Evolutionary conservation across 2,329 filamentous ascomycete species (phyloP), one percentile per base, ranked within the genome.

Genomic region (Triangularia verruculosa): DNA sequence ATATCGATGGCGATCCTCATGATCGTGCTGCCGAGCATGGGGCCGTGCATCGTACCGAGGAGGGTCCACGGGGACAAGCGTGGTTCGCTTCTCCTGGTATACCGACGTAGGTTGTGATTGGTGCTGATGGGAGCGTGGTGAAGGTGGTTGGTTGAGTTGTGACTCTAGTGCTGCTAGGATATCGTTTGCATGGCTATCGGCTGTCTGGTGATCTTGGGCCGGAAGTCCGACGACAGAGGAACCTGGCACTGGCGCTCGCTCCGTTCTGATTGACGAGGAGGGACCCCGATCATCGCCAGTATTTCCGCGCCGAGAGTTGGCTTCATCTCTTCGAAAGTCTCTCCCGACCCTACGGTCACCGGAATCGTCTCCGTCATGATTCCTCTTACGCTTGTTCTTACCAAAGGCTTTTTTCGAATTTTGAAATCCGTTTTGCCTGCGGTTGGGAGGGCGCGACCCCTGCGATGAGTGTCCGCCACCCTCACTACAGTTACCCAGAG

Each of bases 81-180:
- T 3, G 53, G 25, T 47, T 3, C 39, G 8, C 7, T 20, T 8
- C 2, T 47, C n/a, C n/a, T 47, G 5, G 20, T 47, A 20, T 9
- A 47, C 39, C 4, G 39, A 9, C 39, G n/a, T n/a, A 43, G 3
- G 34, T 17, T 13, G 34, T n/a, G n/a, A 5, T n/a, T 43, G 30
- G 3, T 12, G 30, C 13, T 11, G 30, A 32, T 32, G 30, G 9
- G 30, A 32, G 30, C 30, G 53, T 11, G 64, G 57, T 9, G 57
- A 32, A 9, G 13, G 65, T 20, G 27, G 63, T 39, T 69, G 62
- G 0, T 69, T 62, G 15, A 74, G 67, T 25, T 71, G 69, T 60
- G 64, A 67, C 28, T 75, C 73, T n/a, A 72, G 59, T 6, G 70
- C 71, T 3, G 65, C 67, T 13, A 72, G 52, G 6, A 72, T 28